Evolutionary conservation across 2,329 filamentous ascomycete species (phyloP).

Genomic region (Metarhizium guizhouense): DNA sequence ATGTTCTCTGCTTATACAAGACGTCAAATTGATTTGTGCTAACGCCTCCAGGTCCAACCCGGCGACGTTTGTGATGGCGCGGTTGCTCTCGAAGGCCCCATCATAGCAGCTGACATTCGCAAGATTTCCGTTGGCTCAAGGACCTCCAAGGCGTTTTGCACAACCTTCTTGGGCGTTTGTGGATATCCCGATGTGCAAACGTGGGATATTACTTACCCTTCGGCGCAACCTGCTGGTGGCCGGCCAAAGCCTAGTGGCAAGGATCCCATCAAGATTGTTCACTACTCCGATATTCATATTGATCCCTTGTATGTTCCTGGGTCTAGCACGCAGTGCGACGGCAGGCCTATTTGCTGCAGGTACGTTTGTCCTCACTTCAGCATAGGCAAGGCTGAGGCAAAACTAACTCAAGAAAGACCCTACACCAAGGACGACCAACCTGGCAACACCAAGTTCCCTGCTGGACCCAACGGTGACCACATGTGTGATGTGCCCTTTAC

Average conservation of each 20-base stretch:
- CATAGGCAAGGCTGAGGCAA: neutral
- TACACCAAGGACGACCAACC: conserved; percentile 38
- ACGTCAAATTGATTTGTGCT: neutral
- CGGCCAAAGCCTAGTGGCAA: conserved; percentile 34
- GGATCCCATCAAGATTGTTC: conserved; percentile 43
- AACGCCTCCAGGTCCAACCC: conserved; percentile 33
- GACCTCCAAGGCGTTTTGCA: conserved; percentile 42
- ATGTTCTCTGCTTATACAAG: neutral
- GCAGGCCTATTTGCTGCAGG: conserved; percentile 51
- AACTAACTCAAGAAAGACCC: conserved; percentile 19
- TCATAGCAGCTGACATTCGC: conserved; percentile 39
- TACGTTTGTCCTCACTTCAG: conserved; percentile 11
- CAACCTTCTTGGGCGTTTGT: conserved; percentile 45
- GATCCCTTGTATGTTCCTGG: conserved; percentile 46
- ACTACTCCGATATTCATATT: conserved; percentile 52
- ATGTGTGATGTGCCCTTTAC: conserved; percentile 42
- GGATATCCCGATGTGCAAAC: conserved; percentile 34
- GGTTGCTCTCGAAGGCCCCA: conserved; percentile 41
- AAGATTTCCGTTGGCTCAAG: conserved; percentile 37
- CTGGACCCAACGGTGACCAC: conserved; percentile 42
- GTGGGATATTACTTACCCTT: conserved; percentile 35
- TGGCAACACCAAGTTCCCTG: conserved; percentile 38
- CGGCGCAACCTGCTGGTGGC: conserved; percentile 24
- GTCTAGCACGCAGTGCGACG: conserved; percentile 41
- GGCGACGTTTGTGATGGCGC: conserved; percentile 46